Evolutionary conservation across 2,329 filamentous ascomycete genomes (phyloP), one percentile per base, ranked within the genome.

Genomic region (Rhynchosporium agropyri): DNA sequence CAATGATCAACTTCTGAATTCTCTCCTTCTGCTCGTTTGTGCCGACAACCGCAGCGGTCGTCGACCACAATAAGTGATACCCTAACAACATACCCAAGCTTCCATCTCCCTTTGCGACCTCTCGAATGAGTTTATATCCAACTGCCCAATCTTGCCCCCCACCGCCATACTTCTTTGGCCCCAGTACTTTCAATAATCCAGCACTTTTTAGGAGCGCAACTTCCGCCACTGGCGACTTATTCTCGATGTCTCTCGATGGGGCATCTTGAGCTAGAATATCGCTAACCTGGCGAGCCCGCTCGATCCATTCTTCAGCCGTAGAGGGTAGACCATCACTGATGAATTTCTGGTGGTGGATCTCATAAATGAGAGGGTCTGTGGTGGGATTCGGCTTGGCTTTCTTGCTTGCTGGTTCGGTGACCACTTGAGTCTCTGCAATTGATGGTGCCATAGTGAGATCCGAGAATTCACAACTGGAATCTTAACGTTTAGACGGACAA

Each of bases 1-100:
- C 74, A 63, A 86, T 80, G 69, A 89, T 85, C 57, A 81, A 74
- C 65, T 85, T 77, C 62, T 87, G 80, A 1, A 79, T 74, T 20
- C 81, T 80, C 13, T 87, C 84, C 20, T 80, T 80, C 72, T 89
- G 87, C 67, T 86, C 83, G 0, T 81, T 73, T 0, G 78, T 85
- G 1, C 86, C 86, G 9, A 89, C 82, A 0, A 88, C 77, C 63
- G 82, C 83, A 15, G 84, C 84, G 0, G 83, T 88, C 0, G 80
- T 84, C 0, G 82, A 84, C 86, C 86, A 89, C 7, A 88, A 77
- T 4, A 89, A 76, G 68, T 89, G 85, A 67, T 89, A 89, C 0
- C 84, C 86, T 0, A 89, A 77, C 0, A 89, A 78, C 85, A 88
- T 87, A 1, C 86, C 86, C 38, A 89, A 77, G 0, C 83, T 86